These are phyloP conservation scores for Backusella tuberculispora DNA, from an alignment of 192 early-diverging fungal genomes.

Conservation along the genomic window DNA sequence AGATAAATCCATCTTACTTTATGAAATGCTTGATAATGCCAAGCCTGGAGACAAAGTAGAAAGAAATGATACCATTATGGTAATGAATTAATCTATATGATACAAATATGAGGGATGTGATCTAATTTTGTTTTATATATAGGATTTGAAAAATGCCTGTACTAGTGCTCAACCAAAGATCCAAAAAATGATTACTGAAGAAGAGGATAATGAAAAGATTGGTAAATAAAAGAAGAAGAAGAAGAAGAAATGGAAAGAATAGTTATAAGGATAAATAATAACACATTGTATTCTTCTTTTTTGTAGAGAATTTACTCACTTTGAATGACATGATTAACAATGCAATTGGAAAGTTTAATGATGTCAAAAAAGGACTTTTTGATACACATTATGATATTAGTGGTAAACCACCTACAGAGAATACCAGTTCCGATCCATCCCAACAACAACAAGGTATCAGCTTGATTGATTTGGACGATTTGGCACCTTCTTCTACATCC, in stretches of 20 bases:
- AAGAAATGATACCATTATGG: slow-evolving; percentile 10
- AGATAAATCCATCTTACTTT: slow-evolving; percentile 72
- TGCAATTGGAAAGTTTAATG: slow-evolving; percentile 70
- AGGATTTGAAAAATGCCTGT: slow-evolving; percentile 70
- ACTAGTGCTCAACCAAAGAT: slow-evolving; percentile 71
- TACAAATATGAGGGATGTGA: neutral
- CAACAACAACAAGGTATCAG: slow-evolving; percentile 34
- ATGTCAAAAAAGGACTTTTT: slow-evolving; percentile 52
- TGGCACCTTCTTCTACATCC: slow-evolving; percentile 16
- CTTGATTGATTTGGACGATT: slow-evolving; percentile 50
- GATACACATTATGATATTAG: slow-evolving; percentile 41
- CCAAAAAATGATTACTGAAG: slow-evolving; percentile 68
- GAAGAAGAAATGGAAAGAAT: too few relatives aligned
- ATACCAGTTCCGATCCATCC: neutral
- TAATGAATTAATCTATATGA: neutral
- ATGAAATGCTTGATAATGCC: slow-evolving; percentile 79
- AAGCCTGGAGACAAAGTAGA: slow-evolving; percentile 54
- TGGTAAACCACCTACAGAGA: neutral
- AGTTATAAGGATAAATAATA: too few relatives aligned
- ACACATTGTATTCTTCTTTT: too few relatives aligned
- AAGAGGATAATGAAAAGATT: slow-evolving; percentile 75
- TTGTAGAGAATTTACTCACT: neutral
- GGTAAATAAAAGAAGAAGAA: slow-evolving; percentile 49
- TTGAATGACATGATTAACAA: slow-evolving; percentile 80
- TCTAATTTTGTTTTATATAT: neutral